Percentiles rank a stretch among this genome's conserved stretches.
Conservation (phyloP, 805 yeast genomes). For the Hanseniaspora singularis region DNA sequence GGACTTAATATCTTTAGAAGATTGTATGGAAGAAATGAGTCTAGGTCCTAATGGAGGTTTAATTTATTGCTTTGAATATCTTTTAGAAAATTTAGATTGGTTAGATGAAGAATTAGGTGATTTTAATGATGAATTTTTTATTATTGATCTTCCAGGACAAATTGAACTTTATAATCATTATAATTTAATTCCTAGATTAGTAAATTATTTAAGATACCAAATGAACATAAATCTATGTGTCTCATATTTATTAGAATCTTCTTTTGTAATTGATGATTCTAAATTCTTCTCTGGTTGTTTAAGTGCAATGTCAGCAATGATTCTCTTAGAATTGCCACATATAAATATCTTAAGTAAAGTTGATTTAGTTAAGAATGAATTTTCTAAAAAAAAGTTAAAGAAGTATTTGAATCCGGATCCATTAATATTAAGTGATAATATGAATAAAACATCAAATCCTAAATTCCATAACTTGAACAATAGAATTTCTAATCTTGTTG, state of each 20-base stretch:
- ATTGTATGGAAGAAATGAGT: slow-evolving; percentile 88
- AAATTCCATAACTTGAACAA: slow-evolving; percentile 61
- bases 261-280: slow-evolving; percentile 79
- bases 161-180: slow-evolving; percentile 89
- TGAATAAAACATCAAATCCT: slow-evolving; percentile 41
- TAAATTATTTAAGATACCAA: slow-evolving; percentile 67
- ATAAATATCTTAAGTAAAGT: slow-evolving; percentile 77
- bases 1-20: slow-evolving; percentile 79
- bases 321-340: slow-evolving; percentile 86
- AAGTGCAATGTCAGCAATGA: slow-evolving; percentile 98
- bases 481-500: slow-evolving; percentile 79
- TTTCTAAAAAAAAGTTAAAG: slow-evolving; percentile 63
- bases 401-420: slow-evolving; percentile 89
- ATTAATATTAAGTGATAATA: slow-evolving; percentile 44
- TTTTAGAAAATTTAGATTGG: slow-evolving; percentile 88
- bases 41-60: slow-evolving; percentile 93
- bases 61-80: slow-evolving; percentile 84
- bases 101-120: slow-evolving; percentile 94
- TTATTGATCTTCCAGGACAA: slow-evolving; percentile 96
- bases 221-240: slow-evolving; percentile 85
- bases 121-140: slow-evolving; percentile 82
- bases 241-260: slow-evolving; percentile 82
- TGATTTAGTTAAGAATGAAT: slow-evolving; percentile 73
- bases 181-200: slow-evolving; percentile 82
- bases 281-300: slow-evolving; percentile 93